Evolutionary conservation across 2,329 filamentous ascomycete genomes (phyloP), one percentile per base, ranked within the genome.

Genomic region (Aspergillus neotritici): DNA sequence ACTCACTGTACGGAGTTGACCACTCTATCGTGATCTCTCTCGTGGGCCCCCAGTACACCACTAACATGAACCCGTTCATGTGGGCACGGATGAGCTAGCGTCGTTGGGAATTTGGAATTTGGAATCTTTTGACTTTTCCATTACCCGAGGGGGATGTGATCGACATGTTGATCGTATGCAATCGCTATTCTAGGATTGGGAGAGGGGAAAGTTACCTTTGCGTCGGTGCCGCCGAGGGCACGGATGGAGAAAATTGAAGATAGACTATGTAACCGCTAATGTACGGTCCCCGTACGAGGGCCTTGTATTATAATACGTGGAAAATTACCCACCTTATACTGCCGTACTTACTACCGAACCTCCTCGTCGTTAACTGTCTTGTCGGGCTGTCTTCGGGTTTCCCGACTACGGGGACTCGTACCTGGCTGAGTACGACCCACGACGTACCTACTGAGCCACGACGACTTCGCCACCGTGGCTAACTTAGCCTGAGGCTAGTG

Each of bases 81-180:
- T 46, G 53, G 49, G 38, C 51, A 36, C 36, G 42, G 21, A 32
- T 37, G 15, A 31, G 36, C 40, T 51, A 48, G 48, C 44, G 46
- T 31, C 44, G 30, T 40, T 25, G 21, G 21, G 21, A 25, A 25
- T 25, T 34, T 46, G 32, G 37, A 43, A 56, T 56, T 56, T 55
- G 51, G 44, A 56, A 56, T 56, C 44, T 46, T 54, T 53, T 44
- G 43, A 43, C 46, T 55, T 49, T 47, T 38, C 39, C 41, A 42
- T 36, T 47, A 48, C 53, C 43, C 10, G 21, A 29, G 25, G 12
- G 11, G 43, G 53, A 28, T 43, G 36, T 10, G 53, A 56, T 56
- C 50, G 41, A 36, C 53, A 32, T 33, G 44, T 30, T 29, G 46
- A 49, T 53, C 36, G 41, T 45, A 31, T 47, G 34, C 41, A 47